Evolutionary conservation across 805 yeast species (phyloP).

Genomic region (Monosporozyma unispora): DNA sequence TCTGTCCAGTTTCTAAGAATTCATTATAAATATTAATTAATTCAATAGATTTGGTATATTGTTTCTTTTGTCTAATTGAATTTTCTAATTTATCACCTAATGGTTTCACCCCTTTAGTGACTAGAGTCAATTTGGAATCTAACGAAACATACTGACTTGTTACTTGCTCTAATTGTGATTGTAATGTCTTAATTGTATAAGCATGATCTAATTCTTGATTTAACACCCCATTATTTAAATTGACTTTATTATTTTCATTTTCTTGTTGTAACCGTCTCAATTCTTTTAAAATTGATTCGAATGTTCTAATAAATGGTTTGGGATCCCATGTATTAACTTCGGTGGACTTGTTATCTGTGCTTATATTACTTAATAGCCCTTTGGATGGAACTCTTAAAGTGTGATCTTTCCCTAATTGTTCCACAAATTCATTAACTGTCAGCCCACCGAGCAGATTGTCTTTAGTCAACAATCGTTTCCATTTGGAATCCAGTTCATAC

Average conservation of each 20-base stretch:
- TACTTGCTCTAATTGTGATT: slow-evolving; percentile 16
- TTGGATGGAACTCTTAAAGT: slow-evolving; percentile 10
- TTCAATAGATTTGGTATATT: slow-evolving; percentile 62
- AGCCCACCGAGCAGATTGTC: slow-evolving; percentile 61
- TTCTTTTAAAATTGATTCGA: slow-evolving; percentile 75
- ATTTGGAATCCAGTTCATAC: slow-evolving; percentile 57
- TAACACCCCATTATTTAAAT: slow-evolving; percentile 49
- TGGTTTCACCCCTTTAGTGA: slow-evolving; percentile 55
- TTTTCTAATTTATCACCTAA: slow-evolving; percentile 59
- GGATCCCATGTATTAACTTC: slow-evolving; percentile 45
- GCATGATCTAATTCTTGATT: slow-evolving; percentile 60
- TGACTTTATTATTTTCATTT: slow-evolving; percentile 40
- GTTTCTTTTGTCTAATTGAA: slow-evolving; percentile 63
- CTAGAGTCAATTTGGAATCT: slow-evolving; percentile 33
- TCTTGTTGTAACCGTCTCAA: slow-evolving; percentile 53
- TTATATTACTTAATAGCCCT: not conserved
- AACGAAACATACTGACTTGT: slow-evolving; percentile 18
- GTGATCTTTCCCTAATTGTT: slow-evolving; percentile 65
- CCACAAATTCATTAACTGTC: slow-evolving; percentile 72
- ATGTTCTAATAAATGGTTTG: slow-evolving; percentile 87
- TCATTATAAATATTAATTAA: slow-evolving; percentile 69
- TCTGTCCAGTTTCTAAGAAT: slow-evolving; percentile 42
- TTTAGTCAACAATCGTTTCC: slow-evolving; percentile 44
- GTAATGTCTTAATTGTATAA: slow-evolving; percentile 45
- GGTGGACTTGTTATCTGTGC: not conserved